Conservation (phyloP, 768 basidiomycete genomes). For the Mycena maculata region DNA sequence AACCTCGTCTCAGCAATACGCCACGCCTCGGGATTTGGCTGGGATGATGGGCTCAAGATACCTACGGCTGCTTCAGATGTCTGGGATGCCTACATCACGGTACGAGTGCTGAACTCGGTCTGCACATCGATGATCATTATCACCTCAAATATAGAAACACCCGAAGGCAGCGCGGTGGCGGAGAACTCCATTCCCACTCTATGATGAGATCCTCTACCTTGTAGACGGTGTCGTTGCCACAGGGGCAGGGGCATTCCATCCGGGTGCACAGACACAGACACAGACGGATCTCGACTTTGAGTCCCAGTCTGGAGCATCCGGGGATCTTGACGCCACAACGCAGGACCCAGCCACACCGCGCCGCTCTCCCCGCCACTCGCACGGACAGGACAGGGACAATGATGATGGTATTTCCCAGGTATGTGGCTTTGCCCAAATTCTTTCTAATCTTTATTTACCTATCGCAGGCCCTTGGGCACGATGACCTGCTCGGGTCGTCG, state of each 20-base stretch:
- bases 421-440: no score
- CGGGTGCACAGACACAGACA: no score
- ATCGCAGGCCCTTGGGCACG: neutral
- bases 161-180: neutral
- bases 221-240: conserved; percentile 5
- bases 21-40: conserved; percentile 44
- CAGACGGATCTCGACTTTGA: no score
- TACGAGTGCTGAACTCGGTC: neutral
- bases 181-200: neutral
- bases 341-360: no score
- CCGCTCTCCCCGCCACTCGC: no score
- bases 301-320: neutral
- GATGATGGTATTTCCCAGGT: no score
- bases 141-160: neutral
- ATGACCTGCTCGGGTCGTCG: neutral
- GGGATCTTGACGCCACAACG: neutral
- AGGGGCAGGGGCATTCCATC: neutral
- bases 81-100: neutral
- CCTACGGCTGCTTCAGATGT: neutral
- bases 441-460: neutral
- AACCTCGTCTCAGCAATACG: conserved; percentile 7
- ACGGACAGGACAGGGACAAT: no score
- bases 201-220: conserved; percentile 10
- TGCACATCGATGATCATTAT: no score
- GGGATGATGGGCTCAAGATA: conserved; percentile 6